Evolutionary conservation across 768 basidiomycete genomes (phyloP).

Genomic region (Agaricus subrufescens): DNA sequence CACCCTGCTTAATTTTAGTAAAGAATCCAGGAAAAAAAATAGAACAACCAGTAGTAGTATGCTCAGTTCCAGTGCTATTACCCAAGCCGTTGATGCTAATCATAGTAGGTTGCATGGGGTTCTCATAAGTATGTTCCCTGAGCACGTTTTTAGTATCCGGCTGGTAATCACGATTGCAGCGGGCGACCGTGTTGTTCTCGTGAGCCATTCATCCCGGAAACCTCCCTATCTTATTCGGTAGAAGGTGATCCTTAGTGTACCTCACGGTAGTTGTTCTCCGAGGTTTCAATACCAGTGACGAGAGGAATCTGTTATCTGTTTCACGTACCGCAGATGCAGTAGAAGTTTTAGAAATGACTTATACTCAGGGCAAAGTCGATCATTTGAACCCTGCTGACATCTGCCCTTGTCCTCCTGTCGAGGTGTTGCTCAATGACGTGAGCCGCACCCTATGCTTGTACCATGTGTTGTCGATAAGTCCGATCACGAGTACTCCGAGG

Average conservation of each 20-base stretch:
- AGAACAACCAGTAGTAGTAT: too few relatives aligned
- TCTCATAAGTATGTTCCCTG: not conserved
- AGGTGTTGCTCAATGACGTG: conserved; percentile 1
- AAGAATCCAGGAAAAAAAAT: too few relatives aligned
- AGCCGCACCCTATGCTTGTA: not conserved
- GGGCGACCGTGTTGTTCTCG: conserved; percentile 5
- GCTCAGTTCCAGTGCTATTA: too few relatives aligned
- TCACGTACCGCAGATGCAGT: too few relatives aligned
- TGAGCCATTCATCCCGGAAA: not conserved
- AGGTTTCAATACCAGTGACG: not conserved
- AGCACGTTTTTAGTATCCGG: conserved; percentile 1
- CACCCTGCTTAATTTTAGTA: too few relatives aligned
- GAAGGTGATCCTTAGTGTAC: not conserved
- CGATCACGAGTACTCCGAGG: not conserved
- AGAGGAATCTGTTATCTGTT: too few relatives aligned
- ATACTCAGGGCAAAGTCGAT: not conserved
- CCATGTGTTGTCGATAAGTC: not conserved
- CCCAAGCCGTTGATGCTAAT: too few relatives aligned
- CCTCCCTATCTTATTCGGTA: not conserved
- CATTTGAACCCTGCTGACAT: not conserved
- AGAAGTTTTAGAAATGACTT: not conserved
- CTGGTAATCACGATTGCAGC: not conserved
- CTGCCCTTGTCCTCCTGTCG: not conserved
- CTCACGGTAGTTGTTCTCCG: not conserved
- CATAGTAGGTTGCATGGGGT: not conserved